phyloP scores from a whole-genome alignment of 1,284 basidiomycete species.

The Cutaneotrichosporon cavernicola region DNA sequence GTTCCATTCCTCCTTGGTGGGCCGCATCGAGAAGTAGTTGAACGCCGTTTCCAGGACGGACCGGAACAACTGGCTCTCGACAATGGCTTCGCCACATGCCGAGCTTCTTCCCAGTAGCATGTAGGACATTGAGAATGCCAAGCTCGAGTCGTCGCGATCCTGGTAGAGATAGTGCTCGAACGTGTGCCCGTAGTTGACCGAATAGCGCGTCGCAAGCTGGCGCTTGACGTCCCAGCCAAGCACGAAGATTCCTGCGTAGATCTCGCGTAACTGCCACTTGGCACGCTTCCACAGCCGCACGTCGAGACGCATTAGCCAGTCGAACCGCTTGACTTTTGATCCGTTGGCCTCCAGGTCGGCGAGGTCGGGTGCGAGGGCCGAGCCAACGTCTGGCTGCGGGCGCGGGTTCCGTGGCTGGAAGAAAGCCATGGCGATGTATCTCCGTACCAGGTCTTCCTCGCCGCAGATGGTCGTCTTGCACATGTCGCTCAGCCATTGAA shows the following conservation, averaged over 20 bases:
- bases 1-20: neutral
- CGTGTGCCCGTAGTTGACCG: constrained; percentile 77
- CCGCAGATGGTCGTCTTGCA: constrained; percentile 59
- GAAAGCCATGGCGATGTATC: constrained; percentile 48
- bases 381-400: constrained; percentile 19
- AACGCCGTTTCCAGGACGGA: constrained; percentile 76
- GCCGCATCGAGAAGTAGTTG: constrained; percentile 64
- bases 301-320: constrained; percentile 50
- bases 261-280: constrained; percentile 47
- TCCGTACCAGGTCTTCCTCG: constrained; percentile 67
- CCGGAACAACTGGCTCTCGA: constrained; percentile 69
- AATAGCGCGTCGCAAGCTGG: constrained; percentile 69
- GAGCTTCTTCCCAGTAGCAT: constrained; percentile 87
- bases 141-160: constrained; percentile 83
- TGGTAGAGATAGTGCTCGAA: constrained; percentile 86
- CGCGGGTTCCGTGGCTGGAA: constrained; percentile 22
- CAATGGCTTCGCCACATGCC: constrained; percentile 69
- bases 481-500: constrained; percentile 82
- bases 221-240: constrained; percentile 37
- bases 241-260: constrained; percentile 37
- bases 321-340: constrained; percentile 28
- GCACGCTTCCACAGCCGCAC: constrained; percentile 47
- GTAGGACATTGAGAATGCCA: constrained; percentile 85
- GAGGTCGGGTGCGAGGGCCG: constrained; percentile 19
- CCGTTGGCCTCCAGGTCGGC: constrained; percentile 15